Evolutionary conservation across 345 rosid species (phyloP), one percentile per base, ranked within the genome.

Genomic region (Trapa bicornis): DNA sequence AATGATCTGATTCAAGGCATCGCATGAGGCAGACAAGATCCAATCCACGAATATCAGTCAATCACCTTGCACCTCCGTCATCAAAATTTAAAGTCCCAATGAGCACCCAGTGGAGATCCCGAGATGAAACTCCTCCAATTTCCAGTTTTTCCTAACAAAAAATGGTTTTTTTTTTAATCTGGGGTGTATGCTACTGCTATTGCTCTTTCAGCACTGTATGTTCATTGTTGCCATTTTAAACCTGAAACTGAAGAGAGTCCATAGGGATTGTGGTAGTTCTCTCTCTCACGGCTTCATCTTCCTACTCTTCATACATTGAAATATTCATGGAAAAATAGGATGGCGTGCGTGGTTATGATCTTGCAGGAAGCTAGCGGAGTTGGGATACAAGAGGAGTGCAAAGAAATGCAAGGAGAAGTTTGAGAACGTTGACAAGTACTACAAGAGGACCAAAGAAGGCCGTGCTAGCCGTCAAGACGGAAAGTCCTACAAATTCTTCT

Each of bases 341-440:
- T 13, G 11, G 48, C 29, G 29, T 22, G 29, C 29, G 29, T 5
- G 37, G 29, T 29, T 69, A 2, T 33, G 8, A 5, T 47, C 50
- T 63, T 36, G 65, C 91, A 92, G 98, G 85, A 89, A 92, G 81
- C 79, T 92, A 8, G 84, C 78, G 68, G 96, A 89, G 81, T 71
- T 81, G 37, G 98, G 98, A 58, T 89, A 83, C 82, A 80, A 70
- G 66, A 79, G 98, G 63, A 92, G 81, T 74, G 87, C 94, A 5
- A 92, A 92, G 79, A 92, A 89, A 75, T 92, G 98, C 75, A 92
- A 83, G 72, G 98, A 92, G 67, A 92, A 92, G 76, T 92, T 92
- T 75, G 96, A 92, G 82, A 92, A 92, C 83, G 96, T 92, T 56
- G 88, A 89, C 72, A 92, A 92, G 74, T 92, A 92, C 76, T 83